These are phyloP conservation scores for Ogataea polymorpha DNA, from an alignment of 805 yeast species.

Conservation along the genomic window DNA sequence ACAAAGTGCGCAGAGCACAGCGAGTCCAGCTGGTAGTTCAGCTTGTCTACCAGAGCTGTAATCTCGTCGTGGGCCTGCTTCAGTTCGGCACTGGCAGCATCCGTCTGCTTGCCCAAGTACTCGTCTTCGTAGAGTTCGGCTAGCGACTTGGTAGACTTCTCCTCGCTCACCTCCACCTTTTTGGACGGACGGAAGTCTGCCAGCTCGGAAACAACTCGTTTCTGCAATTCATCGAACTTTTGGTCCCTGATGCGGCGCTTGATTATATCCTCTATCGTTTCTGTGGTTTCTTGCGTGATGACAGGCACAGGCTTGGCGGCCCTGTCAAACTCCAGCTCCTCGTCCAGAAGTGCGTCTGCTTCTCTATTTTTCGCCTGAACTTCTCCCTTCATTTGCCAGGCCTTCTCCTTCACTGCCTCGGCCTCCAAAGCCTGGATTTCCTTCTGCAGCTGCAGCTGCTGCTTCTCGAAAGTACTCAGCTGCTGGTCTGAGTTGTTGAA, in stretches of 20 bases:
- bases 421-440: conserved; percentile 80
- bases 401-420: conserved; percentile 85
- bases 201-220: conserved; percentile 64
- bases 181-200: conserved; percentile 56
- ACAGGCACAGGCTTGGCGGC: conserved; percentile 95
- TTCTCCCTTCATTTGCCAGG: conserved; percentile 95
- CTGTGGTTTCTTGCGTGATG: conserved; percentile 85
- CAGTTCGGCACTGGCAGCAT: conserved; percentile 56
- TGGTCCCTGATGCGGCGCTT: conserved; percentile 71
- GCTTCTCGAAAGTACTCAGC: conserved; percentile 77
- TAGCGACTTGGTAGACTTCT: conserved; percentile 80
- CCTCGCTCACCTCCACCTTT: conserved; percentile 69
- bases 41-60: conserved; percentile 53
- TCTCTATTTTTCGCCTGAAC: conserved; percentile 80
- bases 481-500: conserved; percentile 35
- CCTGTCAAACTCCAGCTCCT: conserved; percentile 85
- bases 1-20: conserved; percentile 91
- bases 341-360: conserved; percentile 76
- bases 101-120: conserved; percentile 40
- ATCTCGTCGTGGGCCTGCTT: conserved; percentile 78
- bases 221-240: conserved; percentile 82
- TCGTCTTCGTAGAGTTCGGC: conserved; percentile 93
- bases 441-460: conserved; percentile 68
- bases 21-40: conserved; percentile 77
- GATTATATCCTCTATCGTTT: conserved; percentile 82